Evolutionary conservation across 495 filamentous ascomycete species (phyloP), one percentile per base, ranked within the genome.

Genomic region (Xylaria grammica): DNA sequence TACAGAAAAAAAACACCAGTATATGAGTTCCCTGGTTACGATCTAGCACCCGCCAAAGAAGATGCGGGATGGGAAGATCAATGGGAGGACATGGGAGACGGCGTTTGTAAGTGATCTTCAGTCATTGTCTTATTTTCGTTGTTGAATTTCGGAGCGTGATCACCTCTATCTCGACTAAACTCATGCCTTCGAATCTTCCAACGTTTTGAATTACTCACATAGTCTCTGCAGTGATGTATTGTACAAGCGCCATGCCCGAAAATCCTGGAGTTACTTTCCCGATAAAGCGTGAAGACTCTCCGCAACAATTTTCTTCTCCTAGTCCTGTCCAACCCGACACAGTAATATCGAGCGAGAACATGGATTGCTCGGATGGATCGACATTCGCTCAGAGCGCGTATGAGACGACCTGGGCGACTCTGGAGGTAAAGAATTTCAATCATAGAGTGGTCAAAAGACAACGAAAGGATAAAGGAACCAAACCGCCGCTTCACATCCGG

Each of bases 1-100:
- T 55, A 54, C 26, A 44, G 36, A 27, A 54, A 46, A 26, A 48
- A 44, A 32, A 63, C 51, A 10, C 60, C 60, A 1, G 38, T 48
- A 0, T 62, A 2, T 0, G 27, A n/a, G 9, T 53, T 27, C 1
- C 60, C 60, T 15, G 48, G 34, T 0, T 62, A 62, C 22, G 13
- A 40, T 36, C 32, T 4, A 36, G 32, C n/a, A n/a, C n/a, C n/a
- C n/a, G n/a, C n/a, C 40, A 42, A 3, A 3, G 15, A 3, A n/a
- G 52, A 36, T 8, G 5, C 19, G 1, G 38, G 30, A 3, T 11
- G 2, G 13, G 1, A 2, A 26, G 1, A 15, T 13, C 27, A 59
- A 2, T 59, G 56, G 56, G 56, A 24, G 17, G 56, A 59, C 4
- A 1, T 59, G 0, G 42, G 56, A 1, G 56, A 59, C 1, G 56